phyloP scores from a whole-genome alignment of 2,329 filamentous ascomycete genomes.

The Ustulina deusta region DNA sequence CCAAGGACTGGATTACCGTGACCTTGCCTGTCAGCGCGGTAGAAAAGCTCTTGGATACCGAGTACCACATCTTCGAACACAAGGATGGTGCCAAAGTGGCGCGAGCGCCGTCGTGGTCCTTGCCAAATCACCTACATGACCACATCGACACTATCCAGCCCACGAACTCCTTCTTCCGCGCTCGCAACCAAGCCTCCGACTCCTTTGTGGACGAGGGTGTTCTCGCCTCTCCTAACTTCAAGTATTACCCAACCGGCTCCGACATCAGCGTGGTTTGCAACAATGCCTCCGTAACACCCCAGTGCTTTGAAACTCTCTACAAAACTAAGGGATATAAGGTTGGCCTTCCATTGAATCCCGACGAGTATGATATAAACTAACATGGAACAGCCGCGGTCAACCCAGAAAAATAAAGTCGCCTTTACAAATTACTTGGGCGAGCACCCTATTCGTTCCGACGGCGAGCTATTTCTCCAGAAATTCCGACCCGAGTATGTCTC shows the following conservation, averaged over 20 bases:
- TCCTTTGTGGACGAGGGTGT: slow-evolving; percentile 49
- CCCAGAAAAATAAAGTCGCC: slow-evolving; percentile 57
- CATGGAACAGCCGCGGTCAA: slow-evolving; percentile 50
- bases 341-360: not conserved
- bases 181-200: slow-evolving; percentile 48
- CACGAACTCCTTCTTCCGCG: slow-evolving; percentile 69
- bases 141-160: slow-evolving; percentile 71
- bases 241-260: slow-evolving; percentile 46
- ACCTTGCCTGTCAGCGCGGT: slow-evolving; percentile 62
- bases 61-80: slow-evolving; percentile 66
- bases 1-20: slow-evolving; percentile 69
- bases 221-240: slow-evolving; percentile 48
- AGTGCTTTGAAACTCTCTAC: slow-evolving; percentile 66
- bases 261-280: slow-evolving; percentile 57
- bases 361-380: slow-evolving; percentile 14
- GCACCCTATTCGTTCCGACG: slow-evolving; percentile 60
- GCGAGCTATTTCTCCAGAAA: slow-evolving; percentile 52
- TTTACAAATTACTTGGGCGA: slow-evolving; percentile 61
- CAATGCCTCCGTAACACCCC: slow-evolving; percentile 62
- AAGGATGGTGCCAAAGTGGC: slow-evolving; percentile 64
- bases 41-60: slow-evolving; percentile 65
- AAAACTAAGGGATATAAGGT: slow-evolving; percentile 63
- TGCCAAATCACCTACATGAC: slow-evolving; percentile 67
- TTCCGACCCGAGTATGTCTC: slow-evolving; percentile 53
- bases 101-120: slow-evolving; percentile 67